These are phyloP conservation scores for Wickerhamomyces bisporus DNA, from an alignment of 805 yeast genomes.

Conservation along the genomic window DNA sequence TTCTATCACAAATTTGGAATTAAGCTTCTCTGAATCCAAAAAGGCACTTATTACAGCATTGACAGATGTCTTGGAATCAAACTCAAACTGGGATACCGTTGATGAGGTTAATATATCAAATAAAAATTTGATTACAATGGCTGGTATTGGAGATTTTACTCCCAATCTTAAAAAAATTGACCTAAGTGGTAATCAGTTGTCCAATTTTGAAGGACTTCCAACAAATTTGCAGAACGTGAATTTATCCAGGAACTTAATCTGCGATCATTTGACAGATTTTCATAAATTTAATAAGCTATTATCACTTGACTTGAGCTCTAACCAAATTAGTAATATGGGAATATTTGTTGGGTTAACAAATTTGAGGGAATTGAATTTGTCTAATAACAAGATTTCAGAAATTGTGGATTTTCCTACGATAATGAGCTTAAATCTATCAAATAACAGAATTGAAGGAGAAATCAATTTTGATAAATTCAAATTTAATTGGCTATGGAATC, in stretches of 20 bases:
- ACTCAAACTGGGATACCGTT: constrained; percentile 37
- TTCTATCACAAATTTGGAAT: constrained; percentile 36
- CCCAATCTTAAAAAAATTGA: constrained; percentile 27
- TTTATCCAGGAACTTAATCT: constrained; percentile 15
- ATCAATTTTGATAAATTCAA: constrained; percentile 5
- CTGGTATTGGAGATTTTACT: constrained; percentile 35
- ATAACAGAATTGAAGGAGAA: constrained; percentile 26
- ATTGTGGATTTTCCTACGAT: constrained; percentile 16
- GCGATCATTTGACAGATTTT: constrained; percentile 17
- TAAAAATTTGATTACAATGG: constrained; percentile 31
- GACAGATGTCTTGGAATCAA: constrained; percentile 32
- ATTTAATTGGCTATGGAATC: constrained; percentile 4
- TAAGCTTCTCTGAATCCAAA: constrained; percentile 41
- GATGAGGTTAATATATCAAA: constrained; percentile 29
- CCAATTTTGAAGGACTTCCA: constrained; percentile 22
- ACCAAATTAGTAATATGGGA: constrained; percentile 31
- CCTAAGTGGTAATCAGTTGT: constrained; percentile 12
- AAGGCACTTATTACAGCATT: constrained; percentile 36
- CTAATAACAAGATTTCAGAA: constrained; percentile 32
- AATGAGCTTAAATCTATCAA: constrained; percentile 31
- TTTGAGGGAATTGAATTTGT: constrained; percentile 22
- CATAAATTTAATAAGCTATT: constrained; percentile 19
- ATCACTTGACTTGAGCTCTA: constrained; percentile 33
- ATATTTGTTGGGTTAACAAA: constrained; percentile 22
- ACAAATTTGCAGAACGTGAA: constrained; percentile 5